These are phyloP conservation scores for Rubia yunnanensis DNA, from an alignment of 257 asterid species.

Conservation along the genomic window DNA sequence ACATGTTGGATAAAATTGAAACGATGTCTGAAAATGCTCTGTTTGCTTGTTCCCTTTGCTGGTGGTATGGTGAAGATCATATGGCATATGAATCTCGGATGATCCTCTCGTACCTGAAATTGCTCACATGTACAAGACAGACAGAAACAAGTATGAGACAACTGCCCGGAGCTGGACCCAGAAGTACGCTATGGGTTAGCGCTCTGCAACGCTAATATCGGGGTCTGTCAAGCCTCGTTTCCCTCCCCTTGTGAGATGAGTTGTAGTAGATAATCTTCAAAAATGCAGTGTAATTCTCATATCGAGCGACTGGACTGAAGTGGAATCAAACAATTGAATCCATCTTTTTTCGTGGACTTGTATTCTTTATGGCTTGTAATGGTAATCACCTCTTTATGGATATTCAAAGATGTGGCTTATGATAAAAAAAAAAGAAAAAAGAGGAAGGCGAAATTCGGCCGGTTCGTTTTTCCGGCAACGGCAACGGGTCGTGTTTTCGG, in stretches of 20 bases:
- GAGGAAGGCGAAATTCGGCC: too few species aligned
- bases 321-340: too few species aligned
- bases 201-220: background rate
- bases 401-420: too few species aligned
- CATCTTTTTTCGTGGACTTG: background rate
- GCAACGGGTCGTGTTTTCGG: too few species aligned
- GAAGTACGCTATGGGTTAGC: slow-evolving; percentile 77
- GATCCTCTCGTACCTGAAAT: slow-evolving; percentile 81
- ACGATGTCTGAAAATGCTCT: too few species aligned
- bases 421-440: too few species aligned
- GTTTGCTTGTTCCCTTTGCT: too few species aligned
- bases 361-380: background rate
- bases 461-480: too few species aligned
- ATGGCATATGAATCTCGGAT: too few species aligned
- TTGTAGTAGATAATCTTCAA: background rate
- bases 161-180: slow-evolving; percentile 92
- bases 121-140: slow-evolving; percentile 83
- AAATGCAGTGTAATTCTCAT: background rate
- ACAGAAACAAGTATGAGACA: slow-evolving; percentile 61
- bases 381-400: background rate
- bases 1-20: too few species aligned
- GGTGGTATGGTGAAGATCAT: too few species aligned
- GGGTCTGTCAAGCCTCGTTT: background rate
- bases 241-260: background rate
- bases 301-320: too few species aligned